Percentiles rank a stretch among this genome's conserved stretches.
Conservation (phyloP, 139 green algal genomes). For the Coelastrella sp. region DNA sequence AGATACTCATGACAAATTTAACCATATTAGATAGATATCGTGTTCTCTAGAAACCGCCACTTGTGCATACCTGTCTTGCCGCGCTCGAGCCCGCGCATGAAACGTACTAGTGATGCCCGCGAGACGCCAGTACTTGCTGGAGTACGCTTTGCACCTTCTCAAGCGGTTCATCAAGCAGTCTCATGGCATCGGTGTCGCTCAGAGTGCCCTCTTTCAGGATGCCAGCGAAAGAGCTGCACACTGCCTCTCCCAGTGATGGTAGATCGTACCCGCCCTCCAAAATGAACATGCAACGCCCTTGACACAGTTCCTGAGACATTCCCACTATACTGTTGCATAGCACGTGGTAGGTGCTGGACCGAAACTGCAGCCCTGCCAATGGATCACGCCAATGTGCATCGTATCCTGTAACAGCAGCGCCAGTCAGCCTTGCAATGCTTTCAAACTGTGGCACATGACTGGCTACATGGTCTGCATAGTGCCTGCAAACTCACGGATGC, state of each 20-base stretch:
- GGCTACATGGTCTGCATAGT: too few species aligned
- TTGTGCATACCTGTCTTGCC: too few species aligned
- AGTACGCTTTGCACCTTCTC: not conserved
- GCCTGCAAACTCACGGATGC: too few species aligned
- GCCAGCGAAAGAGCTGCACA: constrained; percentile 79
- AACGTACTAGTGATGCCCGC: too few species aligned
- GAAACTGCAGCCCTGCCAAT: constrained; percentile 83
- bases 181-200: not conserved
- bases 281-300: constrained; percentile 82
- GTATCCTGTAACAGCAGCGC: constrained; percentile 69
- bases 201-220: constrained; percentile 61
- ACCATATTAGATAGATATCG: too few species aligned
- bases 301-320: constrained; percentile 75
- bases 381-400: constrained; percentile 93
- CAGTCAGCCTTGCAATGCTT: too few species aligned
- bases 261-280: constrained; percentile 92
- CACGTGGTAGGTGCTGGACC: constrained; percentile 79
- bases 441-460: too few species aligned
- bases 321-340: constrained; percentile 51
- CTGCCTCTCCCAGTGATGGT: constrained; percentile 74
- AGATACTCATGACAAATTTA: too few species aligned
- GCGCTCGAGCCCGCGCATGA: too few species aligned
- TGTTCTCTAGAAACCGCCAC: too few species aligned
- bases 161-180: constrained; percentile 41
- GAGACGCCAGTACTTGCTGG: too few species aligned